Evolutionary conservation across 305 asterid genomes (phyloP).

Genomic region (Rubia balearica): DNA sequence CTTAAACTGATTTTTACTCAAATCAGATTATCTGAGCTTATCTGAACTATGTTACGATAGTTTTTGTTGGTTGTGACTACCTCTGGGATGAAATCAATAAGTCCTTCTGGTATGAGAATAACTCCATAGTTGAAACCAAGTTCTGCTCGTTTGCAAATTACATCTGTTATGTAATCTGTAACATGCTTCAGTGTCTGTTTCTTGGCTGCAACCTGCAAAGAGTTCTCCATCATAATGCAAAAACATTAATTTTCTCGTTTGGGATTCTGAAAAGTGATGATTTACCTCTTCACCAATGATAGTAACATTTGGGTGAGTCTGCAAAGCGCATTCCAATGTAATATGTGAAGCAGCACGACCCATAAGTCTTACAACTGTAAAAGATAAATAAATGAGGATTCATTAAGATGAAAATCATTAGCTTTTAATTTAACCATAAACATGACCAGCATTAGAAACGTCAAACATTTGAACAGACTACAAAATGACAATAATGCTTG

Average conservation of each 20-base stretch:
- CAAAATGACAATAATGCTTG: neutral
- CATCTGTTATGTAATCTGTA: slow-evolving; percentile 47
- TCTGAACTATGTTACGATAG: too few species aligned
- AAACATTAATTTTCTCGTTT: neutral
- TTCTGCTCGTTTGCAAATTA: slow-evolving; percentile 57
- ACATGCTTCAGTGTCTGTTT: slow-evolving; percentile 55
- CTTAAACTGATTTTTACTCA: neutral
- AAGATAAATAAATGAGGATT: neutral
- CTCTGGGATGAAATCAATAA: slow-evolving; percentile 71
- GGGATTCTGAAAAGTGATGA: neutral
- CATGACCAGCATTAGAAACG: neutral
- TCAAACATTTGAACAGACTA: neutral
- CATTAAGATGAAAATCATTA: neutral
- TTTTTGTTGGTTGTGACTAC: slow-evolving; percentile 19
- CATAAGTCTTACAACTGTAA: slow-evolving; percentile 52
- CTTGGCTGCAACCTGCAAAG: slow-evolving; percentile 51
- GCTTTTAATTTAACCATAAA: neutral
- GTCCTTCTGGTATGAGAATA: slow-evolving; percentile 60
- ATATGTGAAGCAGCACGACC: slow-evolving; percentile 65
- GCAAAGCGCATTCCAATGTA: slow-evolving; percentile 56
- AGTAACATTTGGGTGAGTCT: slow-evolving; percentile 61
- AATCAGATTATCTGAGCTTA: too few species aligned
- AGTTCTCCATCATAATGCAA: neutral
- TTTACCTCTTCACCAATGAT: slow-evolving; percentile 64
- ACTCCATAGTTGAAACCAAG: slow-evolving; percentile 55